Conservation (phyloP, 495 filamentous ascomycete species). For the Collariella sp. region DNA sequence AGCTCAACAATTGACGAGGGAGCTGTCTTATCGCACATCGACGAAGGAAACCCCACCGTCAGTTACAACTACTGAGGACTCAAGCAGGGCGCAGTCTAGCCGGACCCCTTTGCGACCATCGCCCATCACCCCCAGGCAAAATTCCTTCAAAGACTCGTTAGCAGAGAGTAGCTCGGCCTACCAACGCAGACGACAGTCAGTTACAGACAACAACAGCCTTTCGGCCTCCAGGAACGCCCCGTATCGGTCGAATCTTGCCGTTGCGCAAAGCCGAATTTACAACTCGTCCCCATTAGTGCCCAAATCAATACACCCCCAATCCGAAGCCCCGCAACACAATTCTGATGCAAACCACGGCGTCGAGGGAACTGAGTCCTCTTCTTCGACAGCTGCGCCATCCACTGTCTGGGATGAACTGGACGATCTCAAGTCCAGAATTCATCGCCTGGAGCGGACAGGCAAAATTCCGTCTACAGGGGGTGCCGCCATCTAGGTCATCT, state of each 20-base stretch:
- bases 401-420: slow-evolving; percentile 98
- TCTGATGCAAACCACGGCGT: slow-evolving; percentile 30
- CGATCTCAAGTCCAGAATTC: slow-evolving; percentile 88
- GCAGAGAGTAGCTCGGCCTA: slow-evolving; percentile 39
- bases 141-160: slow-evolving; percentile 33
- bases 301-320: slow-evolving; percentile 34
- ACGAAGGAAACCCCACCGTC: slow-evolving; percentile 19
- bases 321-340: slow-evolving; percentile 24
- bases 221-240: slow-evolving; percentile 30
- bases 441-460: slow-evolving; percentile 82
- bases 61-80: slow-evolving; percentile 20
- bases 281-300: slow-evolving; percentile 50
- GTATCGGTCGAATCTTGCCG: slow-evolving; percentile 48
- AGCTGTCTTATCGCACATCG: slow-evolving; percentile 17
- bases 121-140: slow-evolving; percentile 35
- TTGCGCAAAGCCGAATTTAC: slow-evolving; percentile 44
- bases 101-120: slow-evolving; percentile 27
- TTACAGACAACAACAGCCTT: slow-evolving; percentile 30
- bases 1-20: slow-evolving; percentile 25
- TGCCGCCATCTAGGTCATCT: slow-evolving; percentile 63
- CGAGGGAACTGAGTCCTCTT: slow-evolving; percentile 69
- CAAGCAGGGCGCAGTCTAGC: slow-evolving; percentile 13
- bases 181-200: slow-evolving; percentile 29
- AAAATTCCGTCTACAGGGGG: slow-evolving; percentile 69
- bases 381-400: slow-evolving; percentile 79